Conservation (phyloP, 306 rosid species). For the Ormosia emarginata region DNA sequence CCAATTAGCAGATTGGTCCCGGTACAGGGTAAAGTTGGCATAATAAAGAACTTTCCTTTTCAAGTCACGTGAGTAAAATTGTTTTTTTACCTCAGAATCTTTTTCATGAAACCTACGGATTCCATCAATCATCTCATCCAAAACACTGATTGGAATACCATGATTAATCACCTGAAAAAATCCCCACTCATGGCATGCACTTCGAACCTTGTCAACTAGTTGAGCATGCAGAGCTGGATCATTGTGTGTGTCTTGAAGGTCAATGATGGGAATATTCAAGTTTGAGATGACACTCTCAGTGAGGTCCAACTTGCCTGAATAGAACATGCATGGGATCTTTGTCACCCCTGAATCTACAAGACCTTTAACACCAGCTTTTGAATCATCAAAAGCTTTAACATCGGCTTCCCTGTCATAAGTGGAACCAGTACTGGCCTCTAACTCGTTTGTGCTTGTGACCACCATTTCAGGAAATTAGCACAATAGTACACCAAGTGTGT, state of each 20-base stretch:
- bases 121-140: not conserved
- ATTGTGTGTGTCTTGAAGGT: not conserved
- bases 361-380: not conserved
- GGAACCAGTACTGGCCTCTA: not conserved
- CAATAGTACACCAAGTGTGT: not conserved
- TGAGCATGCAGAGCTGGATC: not conserved
- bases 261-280: not conserved
- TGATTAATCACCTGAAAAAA: not conserved
- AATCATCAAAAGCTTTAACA: slow-evolving; percentile 26
- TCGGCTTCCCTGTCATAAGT: slow-evolving; percentile 4
- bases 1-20: not conserved
- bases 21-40: not conserved
- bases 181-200: not conserved
- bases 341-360: slow-evolving; percentile 23
- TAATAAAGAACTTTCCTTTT: not conserved
- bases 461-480: not conserved
- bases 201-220: not conserved
- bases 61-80: not conserved
- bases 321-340: not conserved
- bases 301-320: not conserved
- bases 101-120: not conserved
- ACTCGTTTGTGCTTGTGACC: not conserved
- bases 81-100: not conserved
- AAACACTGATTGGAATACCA: not conserved
- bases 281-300: not conserved